These are phyloP conservation scores for Tremella yokohamensis DNA, from an alignment of 768 basidiomycete species.

Conservation along the genomic window DNA sequence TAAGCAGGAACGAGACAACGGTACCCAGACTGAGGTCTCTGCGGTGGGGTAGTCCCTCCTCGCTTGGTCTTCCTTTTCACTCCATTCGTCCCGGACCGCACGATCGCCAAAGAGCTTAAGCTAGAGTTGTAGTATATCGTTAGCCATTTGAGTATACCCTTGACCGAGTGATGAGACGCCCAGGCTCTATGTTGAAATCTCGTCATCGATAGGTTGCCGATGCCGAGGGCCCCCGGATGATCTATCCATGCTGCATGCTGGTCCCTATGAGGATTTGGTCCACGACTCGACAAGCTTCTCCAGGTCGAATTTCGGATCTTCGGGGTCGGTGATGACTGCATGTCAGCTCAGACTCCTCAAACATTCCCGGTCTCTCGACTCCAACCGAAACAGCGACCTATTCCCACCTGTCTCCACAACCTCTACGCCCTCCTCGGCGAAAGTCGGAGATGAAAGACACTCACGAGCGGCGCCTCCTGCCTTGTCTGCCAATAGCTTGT, in stretches of 20 bases:
- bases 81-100: too few relatives aligned
- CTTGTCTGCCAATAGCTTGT: constrained; percentile 55
- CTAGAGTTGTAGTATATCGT: too few relatives aligned
- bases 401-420: neutral
- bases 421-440: neutral
- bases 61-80: too few relatives aligned
- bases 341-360: neutral
- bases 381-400: too few relatives aligned
- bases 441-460: too few relatives aligned
- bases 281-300: constrained; percentile 65
- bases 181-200: neutral
- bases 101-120: too few relatives aligned
- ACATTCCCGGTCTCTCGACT: neutral
- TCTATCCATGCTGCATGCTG: constrained; percentile 5
- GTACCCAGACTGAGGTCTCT: too few relatives aligned
- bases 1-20: neutral
- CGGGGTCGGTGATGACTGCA: constrained; percentile 85
- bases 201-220: too few relatives aligned
- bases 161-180: too few relatives aligned
- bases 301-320: constrained; percentile 91
- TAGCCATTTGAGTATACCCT: too few relatives aligned
- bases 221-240: neutral
- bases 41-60: too few relatives aligned
- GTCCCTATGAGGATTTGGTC: constrained; percentile 38
- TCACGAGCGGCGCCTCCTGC: constrained; percentile 40